Conservation (phyloP, 2,329 filamentous ascomycete species). For the Curvularia spicifera region DNA sequence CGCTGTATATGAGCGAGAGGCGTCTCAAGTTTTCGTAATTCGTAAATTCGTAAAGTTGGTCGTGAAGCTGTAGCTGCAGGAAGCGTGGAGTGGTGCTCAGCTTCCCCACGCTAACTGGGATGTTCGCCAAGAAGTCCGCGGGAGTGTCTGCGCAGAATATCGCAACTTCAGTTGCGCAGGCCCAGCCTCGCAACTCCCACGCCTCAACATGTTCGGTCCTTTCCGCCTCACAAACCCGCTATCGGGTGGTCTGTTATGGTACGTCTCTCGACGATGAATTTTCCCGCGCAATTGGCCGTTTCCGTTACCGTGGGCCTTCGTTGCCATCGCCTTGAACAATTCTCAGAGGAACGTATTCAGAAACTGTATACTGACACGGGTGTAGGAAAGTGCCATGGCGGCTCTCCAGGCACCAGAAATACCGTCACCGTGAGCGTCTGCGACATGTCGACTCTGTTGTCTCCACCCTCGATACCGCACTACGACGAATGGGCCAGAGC, state of each 20-base stretch:
- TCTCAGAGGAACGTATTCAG: slow-evolving; percentile 17
- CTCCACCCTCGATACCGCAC: slow-evolving; percentile 77
- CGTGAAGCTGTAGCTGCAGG: neutral
- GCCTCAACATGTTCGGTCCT: slow-evolving; percentile 48
- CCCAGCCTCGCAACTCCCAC: slow-evolving; percentile 20
- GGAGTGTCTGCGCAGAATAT: slow-evolving; percentile 37
- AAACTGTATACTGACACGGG: neutral
- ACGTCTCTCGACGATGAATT: slow-evolving; percentile 7
- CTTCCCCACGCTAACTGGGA: slow-evolving; percentile 36
- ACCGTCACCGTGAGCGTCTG: slow-evolving; percentile 54
- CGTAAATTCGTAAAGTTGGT: slow-evolving; percentile 5
- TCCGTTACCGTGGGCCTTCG: neutral
- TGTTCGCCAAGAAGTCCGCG: slow-evolving; percentile 42
- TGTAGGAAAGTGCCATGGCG: slow-evolving; percentile 95
- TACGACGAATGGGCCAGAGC: slow-evolving; percentile 72
- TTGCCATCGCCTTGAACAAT: neutral
- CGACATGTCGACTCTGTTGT: slow-evolving; percentile 82
- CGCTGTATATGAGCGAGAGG: neutral
- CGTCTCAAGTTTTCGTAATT: neutral
- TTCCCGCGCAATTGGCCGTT: neutral
- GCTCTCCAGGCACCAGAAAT: slow-evolving; percentile 72
- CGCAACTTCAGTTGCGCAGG: slow-evolving; percentile 18
- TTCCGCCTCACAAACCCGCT: slow-evolving; percentile 51
- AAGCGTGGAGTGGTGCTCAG: slow-evolving; percentile 13
- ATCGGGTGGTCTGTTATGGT: slow-evolving; percentile 50